Base-by-base conservation (phyloP, 1,284 basidiomycete genomes). In the Ceratorhiza oryzae-sativae region DNA sequence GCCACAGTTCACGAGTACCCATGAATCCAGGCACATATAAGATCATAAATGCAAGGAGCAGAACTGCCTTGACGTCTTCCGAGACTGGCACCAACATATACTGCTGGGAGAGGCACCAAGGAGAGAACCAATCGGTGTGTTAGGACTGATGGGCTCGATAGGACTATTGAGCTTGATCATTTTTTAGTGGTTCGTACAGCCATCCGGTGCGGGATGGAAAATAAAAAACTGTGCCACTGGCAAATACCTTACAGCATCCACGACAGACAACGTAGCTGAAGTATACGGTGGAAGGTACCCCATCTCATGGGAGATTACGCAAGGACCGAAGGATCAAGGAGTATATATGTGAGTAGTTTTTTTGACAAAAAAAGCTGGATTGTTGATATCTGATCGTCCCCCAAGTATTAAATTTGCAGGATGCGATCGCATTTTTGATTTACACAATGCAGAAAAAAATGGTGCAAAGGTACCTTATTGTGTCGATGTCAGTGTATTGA, bases 181-280 rank as follows among this genome's bases (percentile, higher is more conserved):
- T 13, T 6, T 6, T 39, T 25, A 67, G 63, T 67, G 63, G 63
- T 53, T 55, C 36, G 5, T 67, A 9, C 49, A 67, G 42, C 48
- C 36, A 20, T 36, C 63, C 13, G 49, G 49, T 25, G 41, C 34
- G 1, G 63, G 63, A 20, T 67, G 49, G n/a, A 1, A 30, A 2
- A 53, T 67, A 48, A 67, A 67, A 32, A 67, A 55, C 23, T 67
- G 49, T n/a, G 15, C 13, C 3, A 20, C 39, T 12, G 49, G 49
- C 1, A 6, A 45, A 6, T 67, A 67, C 41, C n/a, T 67, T 15
- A 6, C 34, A 4, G 49, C 49, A 12, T 20, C 49, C 34, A 55
- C 10, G 5, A 55, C 34, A 8, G 6, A 41, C 1, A 39, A 25
- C 3, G 49, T 30, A 9, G 18, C 63, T 1, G 2, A 1, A 41